These are phyloP conservation scores for Eucalyptus albens DNA, from an alignment of 345 rosid species.

Conservation along the genomic window DNA sequence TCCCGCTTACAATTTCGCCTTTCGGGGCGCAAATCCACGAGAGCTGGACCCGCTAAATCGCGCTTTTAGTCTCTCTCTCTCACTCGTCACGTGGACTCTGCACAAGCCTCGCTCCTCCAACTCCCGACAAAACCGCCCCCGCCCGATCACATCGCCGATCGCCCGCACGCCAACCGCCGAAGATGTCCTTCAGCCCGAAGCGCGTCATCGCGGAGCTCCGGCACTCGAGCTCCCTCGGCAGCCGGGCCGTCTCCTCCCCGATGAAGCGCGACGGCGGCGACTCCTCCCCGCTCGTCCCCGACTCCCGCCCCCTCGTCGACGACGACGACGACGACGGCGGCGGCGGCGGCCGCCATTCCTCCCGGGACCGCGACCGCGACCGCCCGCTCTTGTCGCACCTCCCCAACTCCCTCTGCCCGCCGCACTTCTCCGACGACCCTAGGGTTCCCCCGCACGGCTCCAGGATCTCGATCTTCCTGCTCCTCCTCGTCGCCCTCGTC, in stretches of 20 bases:
- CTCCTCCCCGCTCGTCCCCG: constrained; percentile 66
- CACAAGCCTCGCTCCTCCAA: background rate
- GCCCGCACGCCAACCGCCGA: background rate
- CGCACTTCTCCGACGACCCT: constrained; percentile 55
- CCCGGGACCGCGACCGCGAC: constrained; percentile 80
- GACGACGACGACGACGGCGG: constrained; percentile 39
- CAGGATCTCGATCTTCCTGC: constrained; percentile 44
- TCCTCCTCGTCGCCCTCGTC: constrained; percentile 26
- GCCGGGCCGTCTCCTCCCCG: constrained; percentile 81
- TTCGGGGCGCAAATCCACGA: background rate
- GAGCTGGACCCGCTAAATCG: background rate
- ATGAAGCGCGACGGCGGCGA: constrained; percentile 80
- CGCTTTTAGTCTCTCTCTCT: background rate
- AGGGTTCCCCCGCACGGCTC: constrained; percentile 48
- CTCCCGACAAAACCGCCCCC: background rate
- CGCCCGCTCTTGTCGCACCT: constrained; percentile 54
- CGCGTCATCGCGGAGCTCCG: constrained; percentile 89
- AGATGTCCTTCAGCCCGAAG: constrained; percentile 44
- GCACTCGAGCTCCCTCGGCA: constrained; percentile 84
- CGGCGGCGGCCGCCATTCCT: constrained; percentile 44
- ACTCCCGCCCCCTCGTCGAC: constrained; percentile 24
- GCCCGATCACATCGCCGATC: background rate
- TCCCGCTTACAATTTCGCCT: background rate
- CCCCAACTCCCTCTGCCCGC: constrained; percentile 19
- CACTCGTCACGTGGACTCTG: background rate